Evolutionary conservation across 2,329 filamentous ascomycete species (phyloP).

Genomic region (Parascedosporium putredinis): DNA sequence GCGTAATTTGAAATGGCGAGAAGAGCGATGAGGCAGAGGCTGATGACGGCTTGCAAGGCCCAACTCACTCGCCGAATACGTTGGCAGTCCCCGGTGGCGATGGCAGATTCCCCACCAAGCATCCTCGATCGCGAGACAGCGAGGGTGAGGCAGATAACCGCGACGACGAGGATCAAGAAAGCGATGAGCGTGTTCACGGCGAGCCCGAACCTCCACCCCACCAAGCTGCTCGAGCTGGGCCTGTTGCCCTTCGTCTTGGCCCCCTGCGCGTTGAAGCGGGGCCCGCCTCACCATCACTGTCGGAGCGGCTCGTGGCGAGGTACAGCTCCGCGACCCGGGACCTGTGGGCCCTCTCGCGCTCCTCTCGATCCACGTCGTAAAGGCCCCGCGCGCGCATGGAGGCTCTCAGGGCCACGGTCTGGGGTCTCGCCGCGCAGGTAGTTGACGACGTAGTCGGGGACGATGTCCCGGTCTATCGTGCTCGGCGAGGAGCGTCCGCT

Average conservation of each 20-base stretch:
- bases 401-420: slow-evolving; percentile 36
- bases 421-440: slow-evolving; percentile 46
- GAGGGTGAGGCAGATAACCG: slow-evolving; percentile 28
- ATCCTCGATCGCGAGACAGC: slow-evolving; percentile 23
- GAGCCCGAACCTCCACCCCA: slow-evolving; percentile 38
- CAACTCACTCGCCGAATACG: slow-evolving; percentile 25
- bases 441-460: slow-evolving; percentile 46
- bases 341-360: slow-evolving; percentile 12
- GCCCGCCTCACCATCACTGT: slow-evolving; percentile 9
- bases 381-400: slow-evolving; percentile 17
- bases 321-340: slow-evolving; percentile 26
- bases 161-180: slow-evolving; percentile 26
- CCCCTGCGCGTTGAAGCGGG: slow-evolving; percentile 18
- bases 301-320: slow-evolving; percentile 14
- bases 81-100: slow-evolving; percentile 28
- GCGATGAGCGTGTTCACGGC: slow-evolving; percentile 30
- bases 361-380: not conserved
- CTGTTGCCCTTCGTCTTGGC: slow-evolving; percentile 9
- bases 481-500: slow-evolving; percentile 15
- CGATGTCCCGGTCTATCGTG: slow-evolving; percentile 30
- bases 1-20: slow-evolving; percentile 41
- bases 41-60: slow-evolving; percentile 34
- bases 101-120: slow-evolving; percentile 23
- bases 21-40: slow-evolving; percentile 30
- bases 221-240: slow-evolving; percentile 14